Conservation (phyloP, 225 moss, liverwort and hornwort genomes). For the Physcomitrium patens region DNA sequence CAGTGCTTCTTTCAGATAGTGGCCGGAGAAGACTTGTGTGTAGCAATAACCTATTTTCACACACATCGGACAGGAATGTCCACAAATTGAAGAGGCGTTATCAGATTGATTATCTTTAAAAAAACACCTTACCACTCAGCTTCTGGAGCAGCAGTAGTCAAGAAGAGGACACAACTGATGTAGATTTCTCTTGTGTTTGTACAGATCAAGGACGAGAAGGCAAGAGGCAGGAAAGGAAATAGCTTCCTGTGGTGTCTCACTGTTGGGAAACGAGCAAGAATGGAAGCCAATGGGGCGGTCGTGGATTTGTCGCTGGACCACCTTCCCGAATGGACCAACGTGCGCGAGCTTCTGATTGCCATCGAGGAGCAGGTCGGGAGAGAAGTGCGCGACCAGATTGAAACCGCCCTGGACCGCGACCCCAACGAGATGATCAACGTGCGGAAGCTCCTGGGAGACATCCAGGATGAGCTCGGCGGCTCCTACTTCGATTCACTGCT, state of each 20-base stretch:
- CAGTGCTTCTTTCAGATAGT: neutral
- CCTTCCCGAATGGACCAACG: constrained; percentile 57
- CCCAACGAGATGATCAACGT: constrained; percentile 59
- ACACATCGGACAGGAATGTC: neutral
- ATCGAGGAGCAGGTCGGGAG: constrained; percentile 61
- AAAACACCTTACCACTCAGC: neutral
- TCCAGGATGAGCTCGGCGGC: constrained; percentile 54
- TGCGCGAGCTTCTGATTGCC: constrained; percentile 45
- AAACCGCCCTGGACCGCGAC: constrained; percentile 43
- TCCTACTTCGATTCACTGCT: constrained; percentile 57
- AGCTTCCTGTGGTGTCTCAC: neutral
- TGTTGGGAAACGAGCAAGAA: neutral
- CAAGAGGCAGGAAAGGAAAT: no score
- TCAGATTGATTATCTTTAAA: neutral
- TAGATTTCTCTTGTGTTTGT: neutral
- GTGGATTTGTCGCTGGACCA: constrained; percentile 37
- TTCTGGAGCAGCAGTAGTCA: neutral
- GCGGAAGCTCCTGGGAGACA: constrained; percentile 48
- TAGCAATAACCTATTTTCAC: neutral
- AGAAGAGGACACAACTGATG: neutral
- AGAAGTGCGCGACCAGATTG: constrained; percentile 58
- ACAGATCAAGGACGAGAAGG: neutral
- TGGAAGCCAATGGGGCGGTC: constrained; percentile 12
- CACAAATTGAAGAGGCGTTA: neutral
- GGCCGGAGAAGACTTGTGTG: neutral